A percentile compares a stretch with the other conserved stretches of the same genome.
Evolutionary conservation across 2,329 filamentous ascomycete species (phyloP).

Genomic region (Trichoderma sp.): DNA sequence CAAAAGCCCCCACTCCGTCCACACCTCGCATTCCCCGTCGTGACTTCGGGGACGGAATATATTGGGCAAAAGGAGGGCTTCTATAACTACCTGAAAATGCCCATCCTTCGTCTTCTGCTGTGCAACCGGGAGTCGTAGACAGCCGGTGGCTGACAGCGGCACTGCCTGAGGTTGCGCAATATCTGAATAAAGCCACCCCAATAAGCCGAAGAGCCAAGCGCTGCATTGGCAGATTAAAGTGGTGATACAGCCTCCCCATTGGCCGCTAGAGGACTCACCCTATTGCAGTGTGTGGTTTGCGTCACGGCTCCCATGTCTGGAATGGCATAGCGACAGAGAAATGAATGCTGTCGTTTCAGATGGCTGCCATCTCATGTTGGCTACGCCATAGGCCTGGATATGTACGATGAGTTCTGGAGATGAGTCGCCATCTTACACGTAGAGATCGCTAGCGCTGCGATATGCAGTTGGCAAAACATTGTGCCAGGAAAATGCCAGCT

Average conservation of each 20-base stretch:
- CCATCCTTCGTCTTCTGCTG: neutral
- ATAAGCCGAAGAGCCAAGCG: neutral
- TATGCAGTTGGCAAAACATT: neutral
- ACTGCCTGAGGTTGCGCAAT: neutral
- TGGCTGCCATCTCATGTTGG: neutral
- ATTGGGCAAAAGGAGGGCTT: neutral
- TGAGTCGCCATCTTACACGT: conserved; percentile 15
- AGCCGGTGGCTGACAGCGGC: neutral
- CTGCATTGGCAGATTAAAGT: neutral
- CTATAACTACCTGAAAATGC: neutral
- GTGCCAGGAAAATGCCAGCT: neutral
- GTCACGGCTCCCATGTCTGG: neutral
- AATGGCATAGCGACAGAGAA: neutral
- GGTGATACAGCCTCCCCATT: neutral
- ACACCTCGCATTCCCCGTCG: neutral
- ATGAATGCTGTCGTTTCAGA: neutral
- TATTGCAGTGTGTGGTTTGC: neutral
- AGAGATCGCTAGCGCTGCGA: neutral
- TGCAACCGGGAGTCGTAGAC: neutral
- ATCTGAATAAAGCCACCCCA: neutral
- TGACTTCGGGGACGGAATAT: neutral
- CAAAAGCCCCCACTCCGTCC: neutral
- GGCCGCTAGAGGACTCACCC: neutral
- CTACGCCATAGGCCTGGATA: neutral
- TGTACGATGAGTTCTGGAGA: neutral